Percentiles rank a stretch among this genome's conserved stretches.
Evolutionary conservation across 179 eudicot species (phyloP).

Genomic region (Silene noctiflora): DNA sequence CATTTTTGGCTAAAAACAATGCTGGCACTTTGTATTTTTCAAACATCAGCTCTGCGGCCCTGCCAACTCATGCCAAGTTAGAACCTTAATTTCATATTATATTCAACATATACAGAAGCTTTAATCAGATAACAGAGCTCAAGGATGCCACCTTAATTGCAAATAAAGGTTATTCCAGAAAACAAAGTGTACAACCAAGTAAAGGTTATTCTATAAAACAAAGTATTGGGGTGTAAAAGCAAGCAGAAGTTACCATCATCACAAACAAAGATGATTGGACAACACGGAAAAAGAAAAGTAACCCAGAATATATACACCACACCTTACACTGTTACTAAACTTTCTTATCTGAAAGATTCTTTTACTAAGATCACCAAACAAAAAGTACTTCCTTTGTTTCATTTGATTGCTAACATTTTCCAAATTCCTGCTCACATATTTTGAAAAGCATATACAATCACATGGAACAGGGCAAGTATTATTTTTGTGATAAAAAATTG

Average conservation of each 20-base stretch:
- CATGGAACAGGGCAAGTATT: too few species aligned
- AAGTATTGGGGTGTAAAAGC: not conserved
- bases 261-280: not conserved
- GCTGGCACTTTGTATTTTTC: constrained; percentile 97
- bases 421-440: too few species aligned
- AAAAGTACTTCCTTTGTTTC: too few species aligned
- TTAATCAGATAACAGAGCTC: not conserved
- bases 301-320: not conserved
- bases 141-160: not conserved
- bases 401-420: too few species aligned
- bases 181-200: too few species aligned
- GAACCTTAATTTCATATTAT: not conserved
- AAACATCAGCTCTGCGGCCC: constrained; percentile 97
- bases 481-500: not conserved
- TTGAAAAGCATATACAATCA: too few species aligned
- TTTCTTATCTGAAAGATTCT: not conserved
- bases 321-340: not conserved
- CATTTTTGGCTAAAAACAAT: constrained; percentile 90
- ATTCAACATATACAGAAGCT: not conserved
- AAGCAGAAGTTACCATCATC: not conserved
- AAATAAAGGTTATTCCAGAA: not conserved
- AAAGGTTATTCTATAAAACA: not conserved
- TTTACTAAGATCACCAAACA: too few species aligned
- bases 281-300: not conserved
- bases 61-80: constrained; percentile 38